Evolutionary conservation across 345 rosid genomes (phyloP), one percentile per base, ranked within the genome.

Genomic region (Hypericum androsaemum): DNA sequence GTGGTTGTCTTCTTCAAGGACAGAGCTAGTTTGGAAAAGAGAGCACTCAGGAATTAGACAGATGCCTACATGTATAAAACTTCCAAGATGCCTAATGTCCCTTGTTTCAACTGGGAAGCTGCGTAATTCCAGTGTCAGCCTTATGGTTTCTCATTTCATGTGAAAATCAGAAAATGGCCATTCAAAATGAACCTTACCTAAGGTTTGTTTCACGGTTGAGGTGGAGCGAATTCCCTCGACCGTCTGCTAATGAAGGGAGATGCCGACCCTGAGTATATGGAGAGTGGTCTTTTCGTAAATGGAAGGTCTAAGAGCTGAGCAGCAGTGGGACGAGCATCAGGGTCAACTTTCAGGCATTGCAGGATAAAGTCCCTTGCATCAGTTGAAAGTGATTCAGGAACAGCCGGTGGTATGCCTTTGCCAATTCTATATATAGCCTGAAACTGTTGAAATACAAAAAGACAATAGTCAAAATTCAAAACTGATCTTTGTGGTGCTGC

Each of bases 361-460:
- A 12, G 10, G 47, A 71, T 59, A 52, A 71, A 71, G 50, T 71
- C 58, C 0, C 5, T 48, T 37, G 76, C 69, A 10, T 56, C 55
- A 50, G 0, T 40, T 4, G 76, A 44, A n/a, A 67, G 57, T 3
- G 60, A n/a, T 0, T 48, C 11, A 0, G 72, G 69, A 41, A 71
- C 57, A 1, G 10, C 22, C 12, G 74, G 70, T 41, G 56, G 64
- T 39, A 51, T 52, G 37, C 74, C 70, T 39, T 15, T 65, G 54
- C 69, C 70, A 43, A 70, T 70, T 37, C 37, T 52, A 48, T 60
- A 60, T 39, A 65, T 14, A 41, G 74, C 74, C 37, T 65, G 63
- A 58, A 64, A 45, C 74, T 61, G 64, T 38, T 41, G 36, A 52
- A 36, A 0, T 16, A 14, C 7, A 15, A 15, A 14, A 47, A 47